Conservation (phyloP, 495 filamentous ascomycete genomes). For the Aspergillus sclerotioniger region DNA sequence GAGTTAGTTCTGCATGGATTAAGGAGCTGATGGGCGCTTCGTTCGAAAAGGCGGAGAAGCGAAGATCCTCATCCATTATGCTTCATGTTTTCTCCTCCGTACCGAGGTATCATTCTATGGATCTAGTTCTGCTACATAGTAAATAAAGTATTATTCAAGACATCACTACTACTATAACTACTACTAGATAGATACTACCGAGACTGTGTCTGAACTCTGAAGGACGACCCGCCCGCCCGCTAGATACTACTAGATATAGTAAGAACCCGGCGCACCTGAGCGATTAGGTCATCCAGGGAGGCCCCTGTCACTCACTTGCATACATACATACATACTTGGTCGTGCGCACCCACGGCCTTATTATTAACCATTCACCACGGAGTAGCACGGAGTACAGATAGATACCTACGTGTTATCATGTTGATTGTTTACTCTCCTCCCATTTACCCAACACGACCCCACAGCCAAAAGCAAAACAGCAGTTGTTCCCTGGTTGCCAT, state of each 20-base stretch:
- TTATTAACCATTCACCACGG: neutral
- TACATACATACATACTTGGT: constrained; percentile 1
- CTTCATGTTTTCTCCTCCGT: no score
- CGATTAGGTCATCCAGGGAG: constrained; percentile 3
- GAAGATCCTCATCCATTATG: neutral
- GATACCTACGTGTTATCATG: no score
- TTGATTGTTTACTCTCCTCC: neutral
- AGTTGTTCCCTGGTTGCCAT: constrained; percentile 15
- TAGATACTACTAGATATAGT: no score
- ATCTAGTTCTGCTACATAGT: no score
- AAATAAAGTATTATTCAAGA: no score
- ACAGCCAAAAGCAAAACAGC: constrained; percentile 9
- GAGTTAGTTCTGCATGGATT: constrained; percentile 9
- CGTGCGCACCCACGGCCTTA: no score
- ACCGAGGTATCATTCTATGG: no score
- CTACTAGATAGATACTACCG: no score
- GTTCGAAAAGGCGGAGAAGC: constrained; percentile 11
- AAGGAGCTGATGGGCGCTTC: neutral
- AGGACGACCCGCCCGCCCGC: no score
- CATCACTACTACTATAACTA: no score
- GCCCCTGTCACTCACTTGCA: constrained; percentile 3
- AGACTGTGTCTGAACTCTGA: no score
- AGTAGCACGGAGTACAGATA: neutral
- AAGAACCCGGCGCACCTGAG: neutral
- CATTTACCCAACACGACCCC: constrained; percentile 4